Base-by-base conservation (phyloP, 1,284 basidiomycete genomes). In the Pascua sp. region DNA sequence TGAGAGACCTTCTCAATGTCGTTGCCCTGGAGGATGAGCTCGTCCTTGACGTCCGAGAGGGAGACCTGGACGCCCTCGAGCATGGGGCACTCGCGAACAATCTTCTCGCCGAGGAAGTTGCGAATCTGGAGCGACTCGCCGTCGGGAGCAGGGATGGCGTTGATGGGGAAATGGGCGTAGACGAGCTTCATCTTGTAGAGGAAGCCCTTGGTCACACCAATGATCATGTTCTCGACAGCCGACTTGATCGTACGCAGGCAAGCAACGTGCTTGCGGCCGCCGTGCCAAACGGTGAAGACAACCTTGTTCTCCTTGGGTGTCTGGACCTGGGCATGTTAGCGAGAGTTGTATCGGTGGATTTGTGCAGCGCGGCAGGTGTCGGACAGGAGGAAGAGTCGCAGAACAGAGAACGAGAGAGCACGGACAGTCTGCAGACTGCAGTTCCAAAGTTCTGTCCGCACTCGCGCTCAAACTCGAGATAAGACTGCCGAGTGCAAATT, bases 141-240 rank as follows among this genome's bases (percentile, higher is more conserved):
- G 69, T 81, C 81, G 46, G 89, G 87, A 78, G 89, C 87, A 75
- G 98, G 92, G 79, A 98, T 98, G 78, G 91, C 89, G 84, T 99
- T 98, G 85, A 99, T 97, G 66, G 96, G 96, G 85, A 99, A 99
- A 85, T 99, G 96, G 73, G 96, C 96, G 78, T 98, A 99, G 59
- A 98, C 96, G 42, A 94, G 84, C 72, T 91, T 90, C 92, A 97
- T 95, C 88, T 98, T 98, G 87, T 99, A 99, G 75, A 88, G 87
- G 88, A 98, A 98, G 64, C 95, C 96, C 85, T 93, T 91, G 55
- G 93, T 98, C 62, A 97, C 93, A 69, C 94, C 95, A 70, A 83
- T 94, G 79, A 98, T 86, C 93, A 98, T 93, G 85, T 99, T 98
- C 78, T 85, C 86, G 72, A 99, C 94, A 70, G 93, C 79, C 69